Evolutionary conservation across 2,329 filamentous ascomycete genomes (phyloP).

Genomic region (Neocatenulostroma microsporum): DNA sequence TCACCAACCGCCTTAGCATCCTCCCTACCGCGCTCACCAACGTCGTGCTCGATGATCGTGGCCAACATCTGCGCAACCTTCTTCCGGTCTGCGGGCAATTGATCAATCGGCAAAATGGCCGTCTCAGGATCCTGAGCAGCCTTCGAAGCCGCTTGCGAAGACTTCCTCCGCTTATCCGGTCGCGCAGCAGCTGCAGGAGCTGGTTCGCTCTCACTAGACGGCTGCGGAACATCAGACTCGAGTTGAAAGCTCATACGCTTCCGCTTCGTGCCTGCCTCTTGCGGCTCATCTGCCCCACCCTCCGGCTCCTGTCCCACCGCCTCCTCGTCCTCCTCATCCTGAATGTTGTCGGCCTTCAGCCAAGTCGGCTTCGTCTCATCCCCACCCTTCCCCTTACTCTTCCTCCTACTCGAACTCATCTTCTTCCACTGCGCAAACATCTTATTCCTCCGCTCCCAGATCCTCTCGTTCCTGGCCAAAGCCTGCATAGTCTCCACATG

Average conservation of each 20-base stretch:
- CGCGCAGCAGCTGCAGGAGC: conserved; percentile 12
- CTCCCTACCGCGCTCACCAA: conserved; percentile 59
- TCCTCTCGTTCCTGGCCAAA: conserved; percentile 70
- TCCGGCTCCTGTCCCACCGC: conserved; percentile 5
- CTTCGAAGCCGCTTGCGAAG: conserved; percentile 18
- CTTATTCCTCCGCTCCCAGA: conserved; percentile 57
- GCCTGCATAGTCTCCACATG: conserved; percentile 74
- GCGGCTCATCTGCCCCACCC: conserved; percentile 1
- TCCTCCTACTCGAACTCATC: conserved; percentile 53
- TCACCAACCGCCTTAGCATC: conserved; percentile 59
- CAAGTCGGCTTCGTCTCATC: conserved; percentile 23
- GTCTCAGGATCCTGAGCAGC: conserved; percentile 23
- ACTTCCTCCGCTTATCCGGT: conserved; percentile 32
- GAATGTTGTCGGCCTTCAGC: conserved; percentile 25
- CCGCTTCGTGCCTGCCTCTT: conserved; percentile 24
- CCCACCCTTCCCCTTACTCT: conserved; percentile 41
- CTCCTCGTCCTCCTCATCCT: conserved; percentile 7
- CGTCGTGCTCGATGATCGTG: conserved; percentile 59
- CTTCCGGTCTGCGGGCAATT: conserved; percentile 58
- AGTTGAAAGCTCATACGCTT: conserved; percentile 23
- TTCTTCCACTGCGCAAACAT: conserved; percentile 48
- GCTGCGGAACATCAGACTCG: conserved; percentile 8
- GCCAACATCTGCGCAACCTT: conserved; percentile 62
- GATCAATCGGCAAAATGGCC: conserved; percentile 33
- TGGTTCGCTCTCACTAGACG: conserved; percentile 15